Base-by-base conservation (phyloP, 2,329 filamentous ascomycete species). In the Fulvia fulva region DNA sequence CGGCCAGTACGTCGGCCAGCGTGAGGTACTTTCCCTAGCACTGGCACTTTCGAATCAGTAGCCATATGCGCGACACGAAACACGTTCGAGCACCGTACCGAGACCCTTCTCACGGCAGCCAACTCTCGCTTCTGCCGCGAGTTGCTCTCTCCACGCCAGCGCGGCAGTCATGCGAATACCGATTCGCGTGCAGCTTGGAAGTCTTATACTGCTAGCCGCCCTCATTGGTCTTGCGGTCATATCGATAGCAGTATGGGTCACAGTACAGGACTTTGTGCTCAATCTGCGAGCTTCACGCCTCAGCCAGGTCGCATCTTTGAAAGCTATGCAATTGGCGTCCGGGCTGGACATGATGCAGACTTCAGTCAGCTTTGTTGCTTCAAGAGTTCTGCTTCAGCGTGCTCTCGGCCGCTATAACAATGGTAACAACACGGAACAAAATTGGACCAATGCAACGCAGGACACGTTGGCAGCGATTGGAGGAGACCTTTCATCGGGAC, bases 181-280 rank as follows among this genome's bases (percentile, higher is more conserved):
- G 58, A 96, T 96, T 69, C 84, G 91, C 66, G 87, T 92, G 77
- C 92, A 97, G 82, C 82, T 97, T 67, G 90, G 86, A 65, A 81
- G 87, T 73, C 81, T 96, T 63, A 90, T 96, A 68, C 79, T 94
- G 64, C 71, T 90, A 59, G 85, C 88, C 59, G 86, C 90, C 51
- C 82, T 95, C 57, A 77, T 89, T 57, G 87, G 87, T 55, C 82
- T 96, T 61, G 85, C 87, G 56, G 85, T 96, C 61, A 82, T 96
- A 61, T 86, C 90, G 16, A 83, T 96, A 62, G 90, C 91, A 67
- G 89, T 87, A 72, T 81, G 78, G 78, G 71, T 80, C 61, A 85
- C 84, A 55, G 86, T 83, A 62, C 81, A 85, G 69, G 76, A 78
- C 59, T 86, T 87, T 65, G 83, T 87, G 23, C 76, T 85, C 30